Conservation (phyloP, 208 protist genomes). For the Crithidia thermophila region DNA sequence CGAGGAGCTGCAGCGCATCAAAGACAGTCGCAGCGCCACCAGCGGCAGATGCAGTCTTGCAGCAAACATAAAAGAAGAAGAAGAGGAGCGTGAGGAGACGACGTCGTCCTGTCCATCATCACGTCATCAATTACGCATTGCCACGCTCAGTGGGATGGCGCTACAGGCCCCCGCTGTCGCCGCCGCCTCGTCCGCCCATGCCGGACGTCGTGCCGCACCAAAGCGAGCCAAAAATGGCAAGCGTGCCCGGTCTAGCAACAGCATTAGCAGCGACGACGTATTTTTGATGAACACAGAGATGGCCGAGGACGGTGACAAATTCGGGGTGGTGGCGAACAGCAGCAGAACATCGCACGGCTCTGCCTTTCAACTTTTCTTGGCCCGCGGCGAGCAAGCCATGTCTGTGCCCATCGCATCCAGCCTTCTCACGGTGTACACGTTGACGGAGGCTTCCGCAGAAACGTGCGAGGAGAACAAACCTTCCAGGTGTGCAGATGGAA, state of each 20-base stretch:
- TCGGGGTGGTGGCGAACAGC: no score
- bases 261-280: no score
- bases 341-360: neutral
- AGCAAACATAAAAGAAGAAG: neutral
- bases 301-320: neutral
- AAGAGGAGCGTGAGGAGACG: neutral
- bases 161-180: conserved; percentile 1
- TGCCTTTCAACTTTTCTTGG: conserved; percentile 1
- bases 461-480: neutral
- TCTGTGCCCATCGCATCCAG: conserved; percentile 18
- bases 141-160: conserved; percentile 2
- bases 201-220: neutral
- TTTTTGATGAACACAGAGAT: no score
- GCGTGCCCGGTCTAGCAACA: no score
- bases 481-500: no score
- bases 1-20: neutral
- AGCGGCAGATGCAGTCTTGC: no score
- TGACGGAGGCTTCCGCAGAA: neutral
- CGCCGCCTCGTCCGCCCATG: no score
- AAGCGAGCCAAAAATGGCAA: no score
- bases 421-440: conserved; percentile 8
- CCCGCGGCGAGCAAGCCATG: neutral
- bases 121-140: neutral
- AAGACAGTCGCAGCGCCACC: no score
- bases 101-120: no score